A percentile compares a stretch with the other conserved stretches of the same genome.
These are phyloP conservation scores for Metschnikowia santaceciliae DNA, from an alignment of 805 yeast species.

Conservation along the genomic window DNA sequence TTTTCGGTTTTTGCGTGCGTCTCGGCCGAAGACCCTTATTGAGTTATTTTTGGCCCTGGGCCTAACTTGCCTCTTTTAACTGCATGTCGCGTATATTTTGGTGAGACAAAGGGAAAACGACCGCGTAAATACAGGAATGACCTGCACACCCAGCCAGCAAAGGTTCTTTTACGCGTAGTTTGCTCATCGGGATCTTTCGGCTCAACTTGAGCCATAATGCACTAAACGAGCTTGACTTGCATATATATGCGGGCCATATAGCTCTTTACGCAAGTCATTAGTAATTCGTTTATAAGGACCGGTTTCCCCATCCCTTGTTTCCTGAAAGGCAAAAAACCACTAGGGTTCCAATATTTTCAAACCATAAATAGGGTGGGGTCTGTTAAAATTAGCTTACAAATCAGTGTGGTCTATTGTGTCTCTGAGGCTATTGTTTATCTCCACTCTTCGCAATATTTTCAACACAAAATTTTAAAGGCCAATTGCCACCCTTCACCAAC, in stretches of 20 bases:
- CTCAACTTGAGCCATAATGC: constrained; percentile 1
- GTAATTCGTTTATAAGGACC: background rate
- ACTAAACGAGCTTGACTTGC: background rate
- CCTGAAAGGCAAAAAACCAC: too few relatives aligned
- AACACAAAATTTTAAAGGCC: background rate
- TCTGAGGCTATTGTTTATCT: background rate
- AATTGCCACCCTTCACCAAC: background rate
- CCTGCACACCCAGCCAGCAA: background rate
- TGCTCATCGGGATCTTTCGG: constrained; percentile 5
- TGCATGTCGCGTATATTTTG: background rate
- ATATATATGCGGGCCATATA: background rate
- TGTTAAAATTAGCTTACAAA: background rate
- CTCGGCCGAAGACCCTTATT: background rate
- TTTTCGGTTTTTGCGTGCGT: background rate
- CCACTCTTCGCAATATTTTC: background rate
- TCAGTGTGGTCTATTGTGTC: background rate
- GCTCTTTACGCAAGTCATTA: background rate
- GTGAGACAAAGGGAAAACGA: background rate
- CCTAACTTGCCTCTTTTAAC: background rate
- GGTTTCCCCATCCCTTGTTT: background rate
- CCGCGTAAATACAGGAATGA: background rate
- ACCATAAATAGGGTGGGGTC: background rate
- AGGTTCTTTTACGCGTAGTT: background rate
- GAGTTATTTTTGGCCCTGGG: background rate
- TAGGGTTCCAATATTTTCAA: too few relatives aligned